Conservation (phyloP, 495 filamentous ascomycete species). For the Tuber calosporum region DNA sequence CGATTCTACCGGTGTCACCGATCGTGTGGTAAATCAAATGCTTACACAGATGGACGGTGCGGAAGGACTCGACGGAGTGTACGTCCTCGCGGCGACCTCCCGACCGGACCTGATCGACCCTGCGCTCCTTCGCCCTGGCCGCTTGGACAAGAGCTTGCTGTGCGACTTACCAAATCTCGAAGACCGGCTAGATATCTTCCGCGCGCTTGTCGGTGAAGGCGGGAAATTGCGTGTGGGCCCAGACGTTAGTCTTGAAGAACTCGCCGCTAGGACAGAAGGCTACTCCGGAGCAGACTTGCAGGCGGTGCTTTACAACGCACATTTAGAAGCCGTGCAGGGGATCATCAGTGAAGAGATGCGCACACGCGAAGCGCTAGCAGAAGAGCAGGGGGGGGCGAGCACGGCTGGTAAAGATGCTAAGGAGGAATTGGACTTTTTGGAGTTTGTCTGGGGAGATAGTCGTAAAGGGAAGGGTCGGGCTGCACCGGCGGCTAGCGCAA, state of each 20-base stretch:
- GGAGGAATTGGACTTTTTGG: slow-evolving; percentile 40
- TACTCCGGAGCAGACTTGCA: slow-evolving; percentile 93
- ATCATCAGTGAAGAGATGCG: slow-evolving; percentile 62
- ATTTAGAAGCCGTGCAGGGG: slow-evolving; percentile 93
- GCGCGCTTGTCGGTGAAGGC: slow-evolving; percentile 51
- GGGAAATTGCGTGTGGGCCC: slow-evolving; percentile 63
- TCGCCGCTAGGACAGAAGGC: slow-evolving; percentile 75
- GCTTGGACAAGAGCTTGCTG: slow-evolving; percentile 81
- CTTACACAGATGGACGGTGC: slow-evolving; percentile 99
- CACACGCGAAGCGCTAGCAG: slow-evolving; percentile 29
- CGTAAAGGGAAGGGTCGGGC: slow-evolving; percentile 33
- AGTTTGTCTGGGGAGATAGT: slow-evolving; percentile 41
- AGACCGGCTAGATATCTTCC: slow-evolving; percentile 81
- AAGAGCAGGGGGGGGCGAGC: slow-evolving; percentile 37
- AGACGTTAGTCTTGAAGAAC: slow-evolving; percentile 52
- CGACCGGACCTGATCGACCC: slow-evolving; percentile 92
- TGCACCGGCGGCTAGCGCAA: slow-evolving; percentile 29
- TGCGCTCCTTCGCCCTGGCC: slow-evolving; percentile 77
- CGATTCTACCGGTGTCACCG: slow-evolving; percentile 92
- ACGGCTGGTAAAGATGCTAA: slow-evolving; percentile 42
- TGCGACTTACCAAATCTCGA: slow-evolving; percentile 75
- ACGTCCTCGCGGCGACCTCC: slow-evolving; percentile 87
- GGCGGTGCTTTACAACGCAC: slow-evolving; percentile 90
- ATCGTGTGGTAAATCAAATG: slow-evolving; percentile 96
- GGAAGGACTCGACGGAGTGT: slow-evolving; percentile 87